Conservation (phyloP, 345 rosid species). For the Acer negundo region DNA sequence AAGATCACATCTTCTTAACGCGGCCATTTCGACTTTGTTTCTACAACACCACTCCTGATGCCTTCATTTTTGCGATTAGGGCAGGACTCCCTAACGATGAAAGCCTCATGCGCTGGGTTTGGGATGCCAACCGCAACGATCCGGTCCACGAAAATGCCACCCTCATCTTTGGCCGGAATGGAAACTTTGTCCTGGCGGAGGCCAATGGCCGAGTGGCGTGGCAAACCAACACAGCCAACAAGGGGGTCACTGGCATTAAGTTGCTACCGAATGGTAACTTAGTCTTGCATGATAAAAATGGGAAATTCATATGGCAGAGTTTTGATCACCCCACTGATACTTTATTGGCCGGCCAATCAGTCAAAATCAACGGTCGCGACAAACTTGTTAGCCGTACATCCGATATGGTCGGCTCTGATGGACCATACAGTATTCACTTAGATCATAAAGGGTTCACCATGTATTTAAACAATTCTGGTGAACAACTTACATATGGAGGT, state of each 20-base stretch:
- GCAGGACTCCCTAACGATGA: slow-evolving; percentile 22
- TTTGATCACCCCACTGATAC: slow-evolving; percentile 24
- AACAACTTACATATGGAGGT: slow-evolving; percentile 19
- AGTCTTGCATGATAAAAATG: neutral
- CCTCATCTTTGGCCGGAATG: slow-evolving; percentile 30
- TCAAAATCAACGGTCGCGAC: neutral
- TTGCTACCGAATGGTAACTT: slow-evolving; percentile 10
- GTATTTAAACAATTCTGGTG: slow-evolving; percentile 5
- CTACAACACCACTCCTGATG: slow-evolving; percentile 33
- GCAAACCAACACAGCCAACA: slow-evolving; percentile 39
- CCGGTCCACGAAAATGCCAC: slow-evolving; percentile 37
- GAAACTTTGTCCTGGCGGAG: slow-evolving; percentile 37
- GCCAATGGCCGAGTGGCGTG: slow-evolving; percentile 31
- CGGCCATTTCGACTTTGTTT: slow-evolving; percentile 33
- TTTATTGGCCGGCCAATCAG: slow-evolving; percentile 1
- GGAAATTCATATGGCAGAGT: slow-evolving; percentile 24
- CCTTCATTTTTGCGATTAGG: slow-evolving; percentile 26
- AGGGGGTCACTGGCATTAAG: slow-evolving; percentile 32
- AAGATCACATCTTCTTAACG: neutral
- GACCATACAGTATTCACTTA: slow-evolving; percentile 10
- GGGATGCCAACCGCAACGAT: slow-evolving; percentile 40
- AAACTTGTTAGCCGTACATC: slow-evolving; percentile 22
- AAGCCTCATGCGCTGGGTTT: slow-evolving; percentile 26
- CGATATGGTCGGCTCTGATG: neutral
- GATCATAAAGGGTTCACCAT: slow-evolving; percentile 21